Evolutionary conservation across 75 land plant species (phyloP).

Genomic region (Pseudotsuga menziesii): DNA sequence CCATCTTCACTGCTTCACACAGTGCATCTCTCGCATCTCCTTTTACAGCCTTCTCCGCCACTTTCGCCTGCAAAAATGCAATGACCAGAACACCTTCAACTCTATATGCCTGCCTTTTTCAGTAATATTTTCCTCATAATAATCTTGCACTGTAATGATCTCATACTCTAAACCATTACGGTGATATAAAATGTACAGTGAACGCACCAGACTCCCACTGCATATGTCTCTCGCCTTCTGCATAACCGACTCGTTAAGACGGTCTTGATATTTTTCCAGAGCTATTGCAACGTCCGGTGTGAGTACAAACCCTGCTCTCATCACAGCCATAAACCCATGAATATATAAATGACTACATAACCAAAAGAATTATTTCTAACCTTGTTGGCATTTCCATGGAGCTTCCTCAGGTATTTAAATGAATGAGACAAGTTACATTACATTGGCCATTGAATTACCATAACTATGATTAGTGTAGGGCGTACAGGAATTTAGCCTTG

Average conservation of each 20-base stretch:
- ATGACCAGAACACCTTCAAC: too few species aligned
- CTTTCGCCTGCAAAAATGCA: constrained; percentile 30
- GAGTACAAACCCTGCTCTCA: constrained; percentile 10
- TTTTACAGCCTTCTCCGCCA: constrained; percentile 34
- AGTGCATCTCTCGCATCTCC: constrained; percentile 67
- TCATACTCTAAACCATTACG: too few species aligned
- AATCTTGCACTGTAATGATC: too few species aligned
- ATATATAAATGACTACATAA: background rate
- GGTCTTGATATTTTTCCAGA: constrained; percentile 9
- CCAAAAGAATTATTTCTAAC: background rate
- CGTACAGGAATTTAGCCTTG: background rate
- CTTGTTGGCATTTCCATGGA: background rate
- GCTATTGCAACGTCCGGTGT: constrained; percentile 9
- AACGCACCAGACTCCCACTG: constrained; percentile 11
- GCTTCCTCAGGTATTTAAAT: background rate
- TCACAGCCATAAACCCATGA: background rate
- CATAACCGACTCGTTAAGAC: constrained; percentile 19
- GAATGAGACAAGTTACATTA: background rate
- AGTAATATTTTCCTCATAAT: too few species aligned
- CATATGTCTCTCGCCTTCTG: constrained; percentile 26
- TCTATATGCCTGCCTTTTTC: too few species aligned
- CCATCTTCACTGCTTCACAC: constrained; percentile 39
- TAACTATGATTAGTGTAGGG: background rate
- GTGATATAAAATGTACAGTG: too few species aligned
- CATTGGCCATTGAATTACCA: background rate